Evolutionary conservation across 768 basidiomycete species (phyloP), one percentile per base, ranked within the genome.

Genomic region (Candolleomyces aberdarensis): DNA sequence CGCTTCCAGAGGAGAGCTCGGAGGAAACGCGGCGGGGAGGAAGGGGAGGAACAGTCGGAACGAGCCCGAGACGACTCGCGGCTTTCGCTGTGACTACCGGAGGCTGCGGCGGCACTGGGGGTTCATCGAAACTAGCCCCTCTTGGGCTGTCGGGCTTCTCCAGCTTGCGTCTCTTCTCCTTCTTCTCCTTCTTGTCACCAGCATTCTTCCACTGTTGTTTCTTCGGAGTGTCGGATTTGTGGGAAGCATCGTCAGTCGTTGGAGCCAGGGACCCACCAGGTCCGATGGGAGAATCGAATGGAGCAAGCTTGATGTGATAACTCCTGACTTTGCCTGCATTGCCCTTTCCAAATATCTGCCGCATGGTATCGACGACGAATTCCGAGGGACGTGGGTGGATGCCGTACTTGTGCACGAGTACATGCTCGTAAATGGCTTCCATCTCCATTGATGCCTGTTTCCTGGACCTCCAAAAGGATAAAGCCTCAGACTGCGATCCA

Each of bases 251-350:
- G 60, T 64, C 46, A 50, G 19, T 29, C 14, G 49, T 43, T 11
- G 60, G 54, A 11, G 54, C 54, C n/a, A 57, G 26, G 0, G 60
- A n/a, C 15, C 60, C 60, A n/a, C 60, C 60, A 39, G 59, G 53
- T 15, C 67, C 70, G 50, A 67, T 74, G 63, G 70, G 74, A 61
- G 66, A 71, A 63, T 70, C 74, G 62, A 68, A 74, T 41, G 87
- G 85, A 14, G 87, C 86, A 11, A 91, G 71, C 57, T 83, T 83
- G 19, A 90, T 71, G 58, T 85, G 79, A 65, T 82, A 80, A 40
- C 76, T 81, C 50, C 75, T 73, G 49, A 77, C 66, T 68, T 83
- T 81, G 58, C 69, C 67, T 22, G 76, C 74, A 22, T 79, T 74
- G 5, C 76, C 75, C 10, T 75, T 69, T 11, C 85, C 86, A 69